Conservation (phyloP, 495 filamentous ascomycete genomes). For the Hyaloscypha variabilis region DNA sequence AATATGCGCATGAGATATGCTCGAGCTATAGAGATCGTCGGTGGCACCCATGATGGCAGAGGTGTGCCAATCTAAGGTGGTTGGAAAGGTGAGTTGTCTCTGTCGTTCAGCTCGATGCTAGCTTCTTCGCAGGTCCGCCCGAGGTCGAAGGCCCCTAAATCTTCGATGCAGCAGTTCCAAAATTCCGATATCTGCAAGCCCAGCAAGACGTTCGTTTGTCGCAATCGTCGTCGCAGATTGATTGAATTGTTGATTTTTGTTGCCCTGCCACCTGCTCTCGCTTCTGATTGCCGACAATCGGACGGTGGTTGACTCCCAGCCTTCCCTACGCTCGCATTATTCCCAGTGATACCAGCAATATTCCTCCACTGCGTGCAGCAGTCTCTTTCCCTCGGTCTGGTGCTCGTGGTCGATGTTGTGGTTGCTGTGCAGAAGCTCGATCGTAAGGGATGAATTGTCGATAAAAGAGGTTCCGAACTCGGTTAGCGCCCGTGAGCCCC, state of each 20-base stretch:
- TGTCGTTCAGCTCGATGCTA: neutral
- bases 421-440: neutral
- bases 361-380: conserved; percentile 16
- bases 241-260: conserved; percentile 25
- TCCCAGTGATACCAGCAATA: conserved; percentile 14
- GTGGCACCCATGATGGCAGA: conserved; percentile 22
- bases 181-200: neutral
- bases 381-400: neutral
- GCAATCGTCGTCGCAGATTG: conserved; percentile 6
- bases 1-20: conserved; percentile 16
- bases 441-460: conserved; percentile 1
- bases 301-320: conserved; percentile 7
- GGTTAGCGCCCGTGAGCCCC: neutral
- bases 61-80: neutral
- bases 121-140: neutral
- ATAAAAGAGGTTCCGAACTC: conserved; percentile 1
- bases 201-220: neutral
- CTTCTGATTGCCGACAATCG: conserved; percentile 8
- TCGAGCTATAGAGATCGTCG: conserved; percentile 26
- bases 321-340: conserved; percentile 17
- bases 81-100: neutral
- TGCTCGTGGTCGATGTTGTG: conserved; percentile 11
- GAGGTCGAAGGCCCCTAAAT: neutral
- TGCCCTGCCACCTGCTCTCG: conserved; percentile 33
- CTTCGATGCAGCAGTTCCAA: conserved; percentile 5